phyloP scores from a whole-genome alignment of 768 basidiomycete species.

The Agrocybe praecox region DNA sequence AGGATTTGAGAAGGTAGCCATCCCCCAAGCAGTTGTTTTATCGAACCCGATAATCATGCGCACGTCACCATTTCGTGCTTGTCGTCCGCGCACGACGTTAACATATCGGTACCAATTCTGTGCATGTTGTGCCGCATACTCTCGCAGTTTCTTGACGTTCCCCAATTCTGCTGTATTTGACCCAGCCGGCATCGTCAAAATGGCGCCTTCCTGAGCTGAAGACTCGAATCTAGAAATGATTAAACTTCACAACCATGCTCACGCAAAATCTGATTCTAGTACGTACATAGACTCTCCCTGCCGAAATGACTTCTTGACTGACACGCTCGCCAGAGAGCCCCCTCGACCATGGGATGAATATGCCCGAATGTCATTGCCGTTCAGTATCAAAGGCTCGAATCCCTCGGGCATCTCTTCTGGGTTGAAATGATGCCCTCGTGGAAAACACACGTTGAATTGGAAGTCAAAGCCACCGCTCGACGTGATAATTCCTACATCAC shows the following conservation, averaged over 20 bases:
- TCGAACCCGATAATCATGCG: slow-evolving; percentile 19
- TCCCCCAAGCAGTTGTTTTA: slow-evolving; percentile 20
- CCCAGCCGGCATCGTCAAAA: slow-evolving; percentile 22
- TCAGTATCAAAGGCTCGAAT: slow-evolving; percentile 9
- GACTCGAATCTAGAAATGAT: slow-evolving; percentile 13
- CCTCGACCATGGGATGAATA: slow-evolving; percentile 3
- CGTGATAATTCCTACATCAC: slow-evolving; percentile 21
- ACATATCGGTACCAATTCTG: slow-evolving; percentile 18
- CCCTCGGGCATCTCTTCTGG: slow-evolving; percentile 10
- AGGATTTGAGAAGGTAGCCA: slow-evolving; percentile 16
- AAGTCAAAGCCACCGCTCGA: slow-evolving; percentile 17
- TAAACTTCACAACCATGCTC: neutral
- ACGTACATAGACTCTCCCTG: slow-evolving; percentile 2
- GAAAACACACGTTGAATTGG: slow-evolving; percentile 19
- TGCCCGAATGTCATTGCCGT: slow-evolving; percentile 2
- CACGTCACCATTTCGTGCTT: slow-evolving; percentile 19
- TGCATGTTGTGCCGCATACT: slow-evolving; percentile 15
- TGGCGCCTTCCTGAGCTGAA: slow-evolving; percentile 15
- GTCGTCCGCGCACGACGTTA: slow-evolving; percentile 11
- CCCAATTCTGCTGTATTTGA: slow-evolving; percentile 12
- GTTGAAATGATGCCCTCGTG: slow-evolving; percentile 15
- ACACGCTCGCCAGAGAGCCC: slow-evolving; percentile 12
- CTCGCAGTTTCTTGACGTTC: slow-evolving; percentile 5
- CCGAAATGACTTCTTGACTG: slow-evolving; percentile 1
- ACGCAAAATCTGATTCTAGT: neutral